Conservation (phyloP, 1,139 yeast genomes). For the Scheffersomyces stambukii region DNA sequence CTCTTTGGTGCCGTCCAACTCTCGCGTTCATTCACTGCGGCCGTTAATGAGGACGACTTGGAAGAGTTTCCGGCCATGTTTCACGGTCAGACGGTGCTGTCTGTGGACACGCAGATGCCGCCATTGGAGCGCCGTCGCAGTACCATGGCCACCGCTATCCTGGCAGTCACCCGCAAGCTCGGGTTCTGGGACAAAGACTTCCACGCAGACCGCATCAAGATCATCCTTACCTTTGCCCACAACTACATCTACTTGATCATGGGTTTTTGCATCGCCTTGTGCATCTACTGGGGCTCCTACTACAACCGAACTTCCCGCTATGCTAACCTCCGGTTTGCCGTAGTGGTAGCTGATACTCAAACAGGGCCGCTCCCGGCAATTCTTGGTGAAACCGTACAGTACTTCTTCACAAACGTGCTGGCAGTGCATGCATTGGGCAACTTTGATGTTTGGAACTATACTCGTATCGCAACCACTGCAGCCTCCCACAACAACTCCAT, state of each 20-base stretch:
- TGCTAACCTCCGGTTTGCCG: constrained; percentile 20
- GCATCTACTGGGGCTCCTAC: constrained; percentile 32
- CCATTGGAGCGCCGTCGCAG: constrained; percentile 13
- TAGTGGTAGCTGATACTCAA: constrained; percentile 23
- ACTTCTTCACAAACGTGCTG: constrained; percentile 21
- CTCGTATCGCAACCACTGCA: constrained; percentile 17
- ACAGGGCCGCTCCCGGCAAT: constrained; percentile 21
- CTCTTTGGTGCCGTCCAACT: constrained; percentile 13
- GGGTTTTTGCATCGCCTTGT: constrained; percentile 22
- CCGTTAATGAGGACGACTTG: constrained; percentile 1
- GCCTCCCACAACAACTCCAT: constrained; percentile 16
- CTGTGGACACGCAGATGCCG: not conserved
- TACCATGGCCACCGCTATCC: constrained; percentile 19
- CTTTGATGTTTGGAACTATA: constrained; percentile 20
- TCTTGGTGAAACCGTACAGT: constrained; percentile 20
- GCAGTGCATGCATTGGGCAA: constrained; percentile 18
- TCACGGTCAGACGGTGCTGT: constrained; percentile 1
- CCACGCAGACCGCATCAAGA: constrained; percentile 17
- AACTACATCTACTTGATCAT: constrained; percentile 22
- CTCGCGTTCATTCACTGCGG: constrained; percentile 4
- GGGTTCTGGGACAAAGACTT: constrained; percentile 29
- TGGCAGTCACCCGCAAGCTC: constrained; percentile 13
- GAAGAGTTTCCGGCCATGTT: constrained; percentile 11
- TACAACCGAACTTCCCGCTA: constrained; percentile 17
- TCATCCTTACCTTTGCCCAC: constrained; percentile 15